Conservation (phyloP, 75 land plant genomes). For the Isoetes taiwanensis region DNA sequence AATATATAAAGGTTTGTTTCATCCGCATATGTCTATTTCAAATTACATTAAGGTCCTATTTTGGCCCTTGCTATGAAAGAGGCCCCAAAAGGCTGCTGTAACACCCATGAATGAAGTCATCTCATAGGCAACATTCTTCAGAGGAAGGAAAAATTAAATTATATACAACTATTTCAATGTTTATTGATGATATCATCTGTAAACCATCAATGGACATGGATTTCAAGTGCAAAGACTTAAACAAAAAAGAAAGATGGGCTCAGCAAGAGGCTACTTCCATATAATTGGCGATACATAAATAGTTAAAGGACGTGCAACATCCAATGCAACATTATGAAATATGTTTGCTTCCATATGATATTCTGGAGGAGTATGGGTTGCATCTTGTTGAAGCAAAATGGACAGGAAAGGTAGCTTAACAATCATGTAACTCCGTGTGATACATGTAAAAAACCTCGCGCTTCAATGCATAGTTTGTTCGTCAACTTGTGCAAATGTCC, state of each 20-base stretch:
- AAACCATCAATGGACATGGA: background rate
- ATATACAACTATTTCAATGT: too few species aligned
- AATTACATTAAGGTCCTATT: too few species aligned
- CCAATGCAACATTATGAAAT: conserved; percentile 51
- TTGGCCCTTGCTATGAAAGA: too few species aligned
- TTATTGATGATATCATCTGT: background rate
- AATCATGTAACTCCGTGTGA: background rate
- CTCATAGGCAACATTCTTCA: too few species aligned
- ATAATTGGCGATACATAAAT: conserved; percentile 37
- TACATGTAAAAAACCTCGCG: background rate
- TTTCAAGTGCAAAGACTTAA: conserved; percentile 10
- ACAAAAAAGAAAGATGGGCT: conserved; percentile 56
- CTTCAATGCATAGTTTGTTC: background rate
- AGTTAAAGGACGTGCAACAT: background rate
- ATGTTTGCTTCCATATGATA: conserved; percentile 74
- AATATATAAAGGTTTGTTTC: too few species aligned
- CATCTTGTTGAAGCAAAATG: conserved; percentile 96
- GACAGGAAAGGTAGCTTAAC: conserved; percentile 50
- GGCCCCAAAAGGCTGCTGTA: too few species aligned
- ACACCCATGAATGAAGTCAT: too few species aligned
- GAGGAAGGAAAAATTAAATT: too few species aligned
- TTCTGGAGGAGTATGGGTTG: conserved; percentile 87
- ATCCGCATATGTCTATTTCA: too few species aligned
- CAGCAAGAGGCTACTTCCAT: conserved; percentile 61
- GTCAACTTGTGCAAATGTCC: too few species aligned